phyloP scores from a whole-genome alignment of 192 early-diverging fungal species.

The Umbelopsis vinacea region DNA sequence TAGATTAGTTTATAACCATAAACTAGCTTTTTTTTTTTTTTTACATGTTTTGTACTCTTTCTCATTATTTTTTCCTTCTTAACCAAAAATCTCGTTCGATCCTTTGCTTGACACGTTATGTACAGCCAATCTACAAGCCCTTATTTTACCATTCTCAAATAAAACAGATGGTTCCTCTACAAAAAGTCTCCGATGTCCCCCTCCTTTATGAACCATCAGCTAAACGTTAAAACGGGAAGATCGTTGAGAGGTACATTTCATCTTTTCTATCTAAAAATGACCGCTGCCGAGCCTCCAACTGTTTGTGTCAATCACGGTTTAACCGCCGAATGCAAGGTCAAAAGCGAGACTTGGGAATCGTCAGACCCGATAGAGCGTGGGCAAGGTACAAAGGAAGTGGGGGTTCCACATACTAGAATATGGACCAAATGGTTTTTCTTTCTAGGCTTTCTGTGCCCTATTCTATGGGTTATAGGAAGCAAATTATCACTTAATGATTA shows the following conservation, averaged over 20 bases:
- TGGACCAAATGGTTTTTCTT: slow-evolving; percentile 28
- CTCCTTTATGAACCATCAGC: background rate
- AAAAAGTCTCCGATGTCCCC: background rate
- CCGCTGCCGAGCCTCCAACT: background rate
- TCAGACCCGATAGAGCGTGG: too few species aligned
- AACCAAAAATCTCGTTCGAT: background rate
- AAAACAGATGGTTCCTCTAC: background rate
- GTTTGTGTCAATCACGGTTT: background rate
- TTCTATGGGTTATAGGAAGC: slow-evolving; percentile 36
- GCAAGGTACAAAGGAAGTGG: background rate
- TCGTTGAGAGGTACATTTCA: background rate
- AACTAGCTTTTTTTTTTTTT: slow-evolving; percentile 21
- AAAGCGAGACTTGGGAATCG: too few species aligned
- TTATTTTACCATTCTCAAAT: background rate
- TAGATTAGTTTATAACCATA: slow-evolving; percentile 20
- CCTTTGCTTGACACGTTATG: slow-evolving; percentile 14
- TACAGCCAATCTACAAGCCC: slow-evolving; percentile 17
- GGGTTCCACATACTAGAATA: background rate
- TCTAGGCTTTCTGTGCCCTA: slow-evolving; percentile 33
- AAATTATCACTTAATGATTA: background rate
- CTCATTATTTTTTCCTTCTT: background rate
- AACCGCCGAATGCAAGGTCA: background rate
- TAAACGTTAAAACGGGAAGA: background rate
- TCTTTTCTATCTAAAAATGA: background rate
- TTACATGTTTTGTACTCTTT: background rate